Evolutionary conservation across 176 grass and related monocot species (phyloP).

Genomic region (Oryza rufipogon): DNA sequence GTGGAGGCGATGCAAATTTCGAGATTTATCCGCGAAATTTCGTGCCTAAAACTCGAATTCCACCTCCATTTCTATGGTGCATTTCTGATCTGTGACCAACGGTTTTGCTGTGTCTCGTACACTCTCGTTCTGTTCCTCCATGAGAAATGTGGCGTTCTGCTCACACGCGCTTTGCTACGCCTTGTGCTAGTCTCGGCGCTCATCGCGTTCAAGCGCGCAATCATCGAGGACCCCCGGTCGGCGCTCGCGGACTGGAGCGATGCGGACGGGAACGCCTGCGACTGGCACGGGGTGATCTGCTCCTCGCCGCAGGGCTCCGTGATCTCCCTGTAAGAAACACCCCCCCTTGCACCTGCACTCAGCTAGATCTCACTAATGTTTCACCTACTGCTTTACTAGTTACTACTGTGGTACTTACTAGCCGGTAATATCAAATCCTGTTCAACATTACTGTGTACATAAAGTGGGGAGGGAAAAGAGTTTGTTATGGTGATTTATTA

Average conservation of each 20-base stretch:
- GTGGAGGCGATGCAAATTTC: not conserved
- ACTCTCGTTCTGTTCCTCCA: not conserved
- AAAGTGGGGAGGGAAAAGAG: not conserved
- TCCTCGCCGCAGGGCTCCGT: slow-evolving; percentile 61
- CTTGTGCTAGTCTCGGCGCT: slow-evolving; percentile 57
- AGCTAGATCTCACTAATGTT: slow-evolving; percentile 33
- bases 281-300: slow-evolving; percentile 88
- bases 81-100: slow-evolving; percentile 16
- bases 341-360: not conserved
- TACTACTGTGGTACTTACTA: not conserved
- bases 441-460: slow-evolving; percentile 20
- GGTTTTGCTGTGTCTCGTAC: not conserved
- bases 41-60: no score
- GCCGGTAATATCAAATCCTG: slow-evolving; percentile 15
- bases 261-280: slow-evolving; percentile 66
- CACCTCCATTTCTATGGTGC: not conserved
- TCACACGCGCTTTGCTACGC: slow-evolving; percentile 18
- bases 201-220: slow-evolving; percentile 65
- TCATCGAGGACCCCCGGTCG: slow-evolving; percentile 80
- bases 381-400: slow-evolving; percentile 19
- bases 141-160: slow-evolving; percentile 7
- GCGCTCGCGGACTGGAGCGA: slow-evolving; percentile 83
- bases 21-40: not conserved
- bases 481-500: not conserved
- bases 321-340: slow-evolving; percentile 76